Percentiles rank a stretch among this genome's conserved stretches.
phyloP scores from a whole-genome alignment of 805 yeast species.

The Starmerella bacillaris region DNA sequence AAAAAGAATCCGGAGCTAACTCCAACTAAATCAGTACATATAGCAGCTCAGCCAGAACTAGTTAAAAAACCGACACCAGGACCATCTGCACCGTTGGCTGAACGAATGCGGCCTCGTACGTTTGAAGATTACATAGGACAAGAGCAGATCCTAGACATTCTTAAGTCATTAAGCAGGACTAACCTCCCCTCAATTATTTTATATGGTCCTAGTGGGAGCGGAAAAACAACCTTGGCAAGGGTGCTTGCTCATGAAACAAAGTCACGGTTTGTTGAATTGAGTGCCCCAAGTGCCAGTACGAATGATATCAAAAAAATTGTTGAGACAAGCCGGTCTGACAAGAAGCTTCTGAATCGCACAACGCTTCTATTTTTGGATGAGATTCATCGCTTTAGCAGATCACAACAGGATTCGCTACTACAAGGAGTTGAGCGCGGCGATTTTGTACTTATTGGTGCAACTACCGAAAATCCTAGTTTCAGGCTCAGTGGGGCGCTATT shows the following conservation, averaged over 20 bases:
- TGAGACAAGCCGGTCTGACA: conserved; percentile 31
- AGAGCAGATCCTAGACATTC: conserved; percentile 48
- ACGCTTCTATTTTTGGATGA: conserved; percentile 80
- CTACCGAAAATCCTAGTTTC: conserved; percentile 85
- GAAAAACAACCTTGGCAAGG: conserved; percentile 72
- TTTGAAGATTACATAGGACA: conserved; percentile 73
- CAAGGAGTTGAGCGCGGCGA: conserved; percentile 75
- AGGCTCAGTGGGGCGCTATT: conserved; percentile 65
- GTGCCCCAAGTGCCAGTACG: conserved; percentile 63
- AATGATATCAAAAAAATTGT: conserved; percentile 48
- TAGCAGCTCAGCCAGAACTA: too few species aligned
- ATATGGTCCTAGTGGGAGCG: conserved; percentile 95
- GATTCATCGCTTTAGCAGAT: conserved; percentile 68
- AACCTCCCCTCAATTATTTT: conserved; percentile 62
- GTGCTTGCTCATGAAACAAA: conserved; percentile 38
- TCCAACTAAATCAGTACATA: too few species aligned
- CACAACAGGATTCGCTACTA: conserved; percentile 75
- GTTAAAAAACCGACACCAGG: neutral
- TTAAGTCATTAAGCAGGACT: conserved; percentile 44
- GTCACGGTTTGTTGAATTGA: conserved; percentile 53
- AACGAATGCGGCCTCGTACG: conserved; percentile 57
- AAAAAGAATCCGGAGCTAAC: too few species aligned
- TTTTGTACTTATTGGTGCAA: conserved; percentile 79
- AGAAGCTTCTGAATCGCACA: conserved; percentile 31
- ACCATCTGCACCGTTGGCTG: conserved; percentile 41